Base-by-base conservation (phyloP, 179 eudicot genomes). In the Dionaea muscipula region DNA sequence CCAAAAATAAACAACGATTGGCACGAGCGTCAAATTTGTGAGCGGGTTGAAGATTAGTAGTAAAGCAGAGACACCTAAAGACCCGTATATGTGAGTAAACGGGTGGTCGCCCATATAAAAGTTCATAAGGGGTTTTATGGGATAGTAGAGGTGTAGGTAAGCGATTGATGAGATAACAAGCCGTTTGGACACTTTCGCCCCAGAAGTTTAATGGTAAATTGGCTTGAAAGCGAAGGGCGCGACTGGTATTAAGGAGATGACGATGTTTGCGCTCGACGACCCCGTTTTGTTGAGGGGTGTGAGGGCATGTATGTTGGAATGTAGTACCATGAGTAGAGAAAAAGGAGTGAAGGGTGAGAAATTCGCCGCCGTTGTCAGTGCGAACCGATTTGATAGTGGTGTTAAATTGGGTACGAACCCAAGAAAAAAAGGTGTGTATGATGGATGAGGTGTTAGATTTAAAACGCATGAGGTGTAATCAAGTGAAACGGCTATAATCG, bases 331-430 rank as follows among this genome's bases (percentile, higher is more conserved):
- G 10, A 4, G 51, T 46, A 3, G 15, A 0, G 19, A 50, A 51
- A 14, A 38, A 60, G 2, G 26, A 2, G 4, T 14, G 0, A 11
- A 48, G 5, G 23, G 26, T 15, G 2, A 18, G 8, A 16, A 61
- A 61, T 31, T 61, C 50, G 4, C 1, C 6, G 1, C 38, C 51
- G 3, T 56, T 56, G 16, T 56, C 40, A 25, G 35, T 36, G 15
- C 23, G 47, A 0, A 59, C 1, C 1, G 35, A 7, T 7, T 48
- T 33, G 3, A 48, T 19, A 4, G 9, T 2, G 15, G 11, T 7
- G 0, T 35, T 55, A 50, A 49, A 60, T 11, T 60, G 38, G 7
- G 50, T 56, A 1, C 13, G 2, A 8, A 25, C 47, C 47, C 20
- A 37, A 24, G 2, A 5, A 14, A 16, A 22, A 38, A 55, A 55